phyloP scores from a whole-genome alignment of 805 yeast genomes.

The Wickerhamiella siamensis region DNA sequence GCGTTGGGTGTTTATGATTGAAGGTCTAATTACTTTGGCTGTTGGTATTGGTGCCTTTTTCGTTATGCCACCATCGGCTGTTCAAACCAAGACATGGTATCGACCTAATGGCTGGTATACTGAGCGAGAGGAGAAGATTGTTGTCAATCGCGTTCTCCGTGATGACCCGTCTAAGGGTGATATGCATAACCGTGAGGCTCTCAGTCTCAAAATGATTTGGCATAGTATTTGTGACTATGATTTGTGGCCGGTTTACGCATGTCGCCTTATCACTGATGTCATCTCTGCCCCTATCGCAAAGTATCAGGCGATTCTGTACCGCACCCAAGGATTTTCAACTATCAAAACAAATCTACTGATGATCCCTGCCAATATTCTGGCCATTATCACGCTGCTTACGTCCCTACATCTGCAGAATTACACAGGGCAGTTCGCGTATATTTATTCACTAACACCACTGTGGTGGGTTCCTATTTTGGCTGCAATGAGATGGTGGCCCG shows the following conservation, averaged over 20 bases:
- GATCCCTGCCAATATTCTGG: constrained; percentile 31
- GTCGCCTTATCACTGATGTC: constrained; percentile 33
- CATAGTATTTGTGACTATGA: constrained; percentile 35
- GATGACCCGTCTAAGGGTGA: constrained; percentile 55
- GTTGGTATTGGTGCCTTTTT: constrained; percentile 37
- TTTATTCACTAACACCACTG: constrained; percentile 8
- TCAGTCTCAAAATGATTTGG: constrained; percentile 30
- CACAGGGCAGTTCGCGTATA: constrained; percentile 9
- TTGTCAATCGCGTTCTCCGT: constrained; percentile 44
- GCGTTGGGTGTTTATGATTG: constrained; percentile 54
- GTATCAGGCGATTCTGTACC: constrained; percentile 38
- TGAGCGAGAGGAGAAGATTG: constrained; percentile 41
- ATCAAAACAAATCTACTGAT: constrained; percentile 37
- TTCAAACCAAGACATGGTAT: constrained; percentile 37
- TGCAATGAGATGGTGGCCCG: constrained; percentile 18
- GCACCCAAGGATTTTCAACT: constrained; percentile 36
- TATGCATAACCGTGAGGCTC: constrained; percentile 46
- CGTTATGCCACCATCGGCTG: constrained; percentile 42
- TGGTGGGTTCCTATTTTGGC: constrained; percentile 13
- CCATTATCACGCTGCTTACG: constrained; percentile 17
- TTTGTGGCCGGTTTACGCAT: constrained; percentile 41
- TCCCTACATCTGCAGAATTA: constrained; percentile 9
- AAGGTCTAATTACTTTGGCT: constrained; percentile 41
- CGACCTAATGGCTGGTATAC: constrained; percentile 40
- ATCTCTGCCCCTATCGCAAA: constrained; percentile 26